Conservation (phyloP, 441 rosid genomes). For the Erysimum cheiri region DNA sequence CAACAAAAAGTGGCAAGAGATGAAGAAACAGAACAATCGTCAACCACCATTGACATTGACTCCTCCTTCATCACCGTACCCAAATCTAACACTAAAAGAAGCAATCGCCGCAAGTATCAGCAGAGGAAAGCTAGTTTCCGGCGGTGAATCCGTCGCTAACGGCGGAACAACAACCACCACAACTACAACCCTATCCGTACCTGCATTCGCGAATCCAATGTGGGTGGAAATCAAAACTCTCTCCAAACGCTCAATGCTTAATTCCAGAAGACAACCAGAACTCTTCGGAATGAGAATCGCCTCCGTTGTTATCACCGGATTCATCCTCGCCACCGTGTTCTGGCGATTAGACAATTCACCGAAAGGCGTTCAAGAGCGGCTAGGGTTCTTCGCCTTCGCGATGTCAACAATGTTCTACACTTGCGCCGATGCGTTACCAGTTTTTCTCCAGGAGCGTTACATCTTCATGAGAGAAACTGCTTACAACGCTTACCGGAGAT, state of each 20-base stretch:
- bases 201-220: conserved; percentile 70
- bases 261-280: conserved; percentile 71
- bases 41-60: conserved; percentile 37
- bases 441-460: conserved; percentile 79
- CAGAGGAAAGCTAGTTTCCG: conserved; percentile 80
- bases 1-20: conserved; percentile 43
- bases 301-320: conserved; percentile 71
- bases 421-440: conserved; percentile 83
- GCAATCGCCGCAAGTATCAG: conserved; percentile 88
- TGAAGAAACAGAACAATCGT: conserved; percentile 62
- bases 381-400: conserved; percentile 86
- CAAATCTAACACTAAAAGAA: conserved; percentile 69
- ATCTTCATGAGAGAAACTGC: conserved; percentile 92
- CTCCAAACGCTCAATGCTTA: conserved; percentile 59
- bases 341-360: conserved; percentile 82
- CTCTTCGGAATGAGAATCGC: conserved; percentile 67
- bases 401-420: conserved; percentile 91
- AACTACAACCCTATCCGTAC: conserved; percentile 54
- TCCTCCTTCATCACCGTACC: conserved; percentile 43
- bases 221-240: conserved; percentile 75
- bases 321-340: conserved; percentile 76
- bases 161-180: background rate
- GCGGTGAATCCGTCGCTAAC: conserved; percentile 48
- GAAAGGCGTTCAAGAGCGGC: conserved; percentile 71
- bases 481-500: conserved; percentile 75